Conservation (phyloP, 352 stramenopile genomes). For the Phytophthora constricta region DNA sequence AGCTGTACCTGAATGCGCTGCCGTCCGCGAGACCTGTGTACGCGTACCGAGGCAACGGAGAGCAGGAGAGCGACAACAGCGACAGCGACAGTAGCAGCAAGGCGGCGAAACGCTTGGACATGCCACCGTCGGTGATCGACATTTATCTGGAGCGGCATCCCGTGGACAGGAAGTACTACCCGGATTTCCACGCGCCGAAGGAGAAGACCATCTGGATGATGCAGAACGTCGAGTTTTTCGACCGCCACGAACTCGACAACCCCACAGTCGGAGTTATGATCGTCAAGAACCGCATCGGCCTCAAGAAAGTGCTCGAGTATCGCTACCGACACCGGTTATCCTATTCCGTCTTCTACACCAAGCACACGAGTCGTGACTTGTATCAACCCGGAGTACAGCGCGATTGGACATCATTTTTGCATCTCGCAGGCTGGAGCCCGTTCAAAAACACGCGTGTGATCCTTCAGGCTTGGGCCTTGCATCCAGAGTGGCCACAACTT, state of each 20-base stretch:
- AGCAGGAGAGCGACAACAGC: conserved; percentile 35
- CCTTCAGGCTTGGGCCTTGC: conserved; percentile 64
- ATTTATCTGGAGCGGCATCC: conserved; percentile 82
- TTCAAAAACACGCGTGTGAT: conserved; percentile 86
- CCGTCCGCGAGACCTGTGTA: conserved; percentile 72
- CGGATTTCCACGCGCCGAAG: conserved; percentile 48
- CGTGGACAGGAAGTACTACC: conserved; percentile 77
- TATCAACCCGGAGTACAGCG: conserved; percentile 58
- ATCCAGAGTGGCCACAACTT: conserved; percentile 79
- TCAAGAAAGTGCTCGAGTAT: conserved; percentile 88
- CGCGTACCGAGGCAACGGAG: conserved; percentile 41
- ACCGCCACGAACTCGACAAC: conserved; percentile 75
- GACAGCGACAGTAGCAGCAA: conserved; percentile 14
- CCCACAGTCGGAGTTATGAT: conserved; percentile 83
- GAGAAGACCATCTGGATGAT: conserved; percentile 89
- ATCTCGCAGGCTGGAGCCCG: conserved; percentile 71
- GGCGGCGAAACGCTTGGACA: conserved; percentile 35
- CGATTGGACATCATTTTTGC: conserved; percentile 80
- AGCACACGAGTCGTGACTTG: conserved; percentile 82
- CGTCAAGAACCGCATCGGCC: conserved; percentile 80
- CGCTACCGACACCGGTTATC: conserved; percentile 70
- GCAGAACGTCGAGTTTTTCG: conserved; percentile 87
- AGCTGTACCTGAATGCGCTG: conserved; percentile 75
- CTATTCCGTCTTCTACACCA: conserved; percentile 86
- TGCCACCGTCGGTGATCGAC: conserved; percentile 80